Percentiles rank a stretch among this genome's conserved stretches.
These are phyloP conservation scores for Heracleum sosnowskyi DNA, from an alignment of 129 eudicot species.

Conservation along the genomic window DNA sequence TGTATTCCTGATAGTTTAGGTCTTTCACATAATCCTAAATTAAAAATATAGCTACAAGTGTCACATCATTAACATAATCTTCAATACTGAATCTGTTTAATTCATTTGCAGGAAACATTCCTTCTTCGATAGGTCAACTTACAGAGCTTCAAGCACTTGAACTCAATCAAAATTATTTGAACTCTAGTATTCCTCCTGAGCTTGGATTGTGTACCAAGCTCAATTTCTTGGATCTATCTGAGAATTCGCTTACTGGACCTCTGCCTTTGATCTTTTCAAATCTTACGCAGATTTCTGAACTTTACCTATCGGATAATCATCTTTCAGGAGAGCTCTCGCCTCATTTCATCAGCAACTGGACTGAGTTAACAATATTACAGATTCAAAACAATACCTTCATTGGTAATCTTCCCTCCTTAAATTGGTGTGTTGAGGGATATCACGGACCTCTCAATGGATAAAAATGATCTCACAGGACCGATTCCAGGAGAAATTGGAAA, in stretches of 20 bases:
- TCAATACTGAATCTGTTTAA: constrained; percentile 37
- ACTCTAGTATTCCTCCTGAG: constrained; percentile 53
- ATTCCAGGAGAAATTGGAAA: constrained; percentile 4
- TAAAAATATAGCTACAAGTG: too few species aligned
- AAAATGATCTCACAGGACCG: constrained; percentile 48
- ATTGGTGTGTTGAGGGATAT: constrained; percentile 49
- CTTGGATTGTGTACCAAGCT: constrained; percentile 23
- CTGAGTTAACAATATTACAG: too few species aligned
- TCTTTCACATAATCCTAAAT: constrained; percentile 25
- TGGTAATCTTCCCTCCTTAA: constrained; percentile 20
- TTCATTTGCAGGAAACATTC: constrained; percentile 43
- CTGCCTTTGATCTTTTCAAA: too few species aligned
- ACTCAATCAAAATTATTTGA: constrained; percentile 36
- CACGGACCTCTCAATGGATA: constrained; percentile 30
- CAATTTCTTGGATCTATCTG: too few species aligned
- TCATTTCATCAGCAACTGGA: too few species aligned
- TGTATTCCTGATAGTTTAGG: too few species aligned
- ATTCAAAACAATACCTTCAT: too few species aligned
- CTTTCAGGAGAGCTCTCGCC: too few species aligned
- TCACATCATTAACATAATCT: constrained; percentile 27
- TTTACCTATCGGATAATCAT: too few species aligned
- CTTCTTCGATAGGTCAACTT: constrained; percentile 59
- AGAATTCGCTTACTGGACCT: too few species aligned
- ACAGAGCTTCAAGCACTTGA: constrained; percentile 35
- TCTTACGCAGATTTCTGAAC: too few species aligned